Evolutionary conservation across 1,139 yeast species (phyloP).

Genomic region (Arxiozyma slooffiae): DNA sequence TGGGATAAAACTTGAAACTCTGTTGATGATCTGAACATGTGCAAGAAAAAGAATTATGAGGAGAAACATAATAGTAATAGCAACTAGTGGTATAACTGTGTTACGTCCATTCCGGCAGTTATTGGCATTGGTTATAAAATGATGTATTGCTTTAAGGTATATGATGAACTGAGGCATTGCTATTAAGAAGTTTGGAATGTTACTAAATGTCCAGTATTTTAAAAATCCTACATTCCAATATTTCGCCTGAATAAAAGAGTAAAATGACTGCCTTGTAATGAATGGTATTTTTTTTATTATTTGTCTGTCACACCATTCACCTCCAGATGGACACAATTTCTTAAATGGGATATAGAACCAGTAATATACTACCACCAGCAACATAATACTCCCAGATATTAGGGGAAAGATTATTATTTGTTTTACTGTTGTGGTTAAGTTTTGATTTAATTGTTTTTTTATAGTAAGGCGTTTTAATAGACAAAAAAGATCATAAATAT

Average conservation of each 20-base stretch:
- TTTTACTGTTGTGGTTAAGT: constrained; percentile 2
- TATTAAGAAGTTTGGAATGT: constrained; percentile 75
- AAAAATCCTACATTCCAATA: constrained; percentile 85
- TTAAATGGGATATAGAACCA: constrained; percentile 45
- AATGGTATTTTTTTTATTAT: constrained; percentile 5
- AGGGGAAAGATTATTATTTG: constrained; percentile 30
- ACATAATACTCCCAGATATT: constrained; percentile 48
- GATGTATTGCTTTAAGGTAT: constrained; percentile 26
- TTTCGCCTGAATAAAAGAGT: constrained; percentile 62
- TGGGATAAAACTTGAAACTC: constrained; percentile 72
- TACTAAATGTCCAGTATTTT: constrained; percentile 69
- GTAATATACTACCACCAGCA: constrained; percentile 37
- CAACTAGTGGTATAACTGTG: constrained; percentile 33
- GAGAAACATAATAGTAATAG: constrained; percentile 37
- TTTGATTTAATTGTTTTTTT: constrained; percentile 10
- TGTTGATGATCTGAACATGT: constrained; percentile 78
- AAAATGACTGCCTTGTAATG: constrained; percentile 41
- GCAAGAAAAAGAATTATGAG: constrained; percentile 51
- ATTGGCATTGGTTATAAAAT: constrained; percentile 24
- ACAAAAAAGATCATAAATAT: constrained; percentile 45
- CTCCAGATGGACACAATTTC: constrained; percentile 58
- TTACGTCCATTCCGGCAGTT: constrained; percentile 5
- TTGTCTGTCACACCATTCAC: constrained; percentile 61
- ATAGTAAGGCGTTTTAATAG: constrained; percentile 13
- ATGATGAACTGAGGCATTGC: constrained; percentile 57